Evolutionary conservation across 441 rosid genomes (phyloP), one percentile per base, ranked within the genome.

Genomic region (Flueggea neowawraea): DNA sequence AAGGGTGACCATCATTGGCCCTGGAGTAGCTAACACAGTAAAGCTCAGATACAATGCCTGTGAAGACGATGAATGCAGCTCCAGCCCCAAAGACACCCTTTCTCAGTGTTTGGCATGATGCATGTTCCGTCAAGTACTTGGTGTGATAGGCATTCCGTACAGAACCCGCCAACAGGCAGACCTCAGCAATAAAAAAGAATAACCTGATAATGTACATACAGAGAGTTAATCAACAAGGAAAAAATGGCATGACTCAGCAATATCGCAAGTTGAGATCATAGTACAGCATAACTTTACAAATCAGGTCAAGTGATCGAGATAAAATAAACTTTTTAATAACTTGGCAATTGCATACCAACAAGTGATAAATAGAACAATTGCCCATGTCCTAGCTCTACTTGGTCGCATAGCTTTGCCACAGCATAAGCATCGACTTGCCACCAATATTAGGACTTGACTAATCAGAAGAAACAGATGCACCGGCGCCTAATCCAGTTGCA

Each of bases 41-140:
- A 56, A 91, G 79, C 71, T 87, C 89, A 0, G 95, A 91, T 50
- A 79, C 78, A 4, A 87, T 82, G 73, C 92, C 92, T 0, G 95
- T 91, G 10, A 89, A 68, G 49, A 91, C 61, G 2, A 89, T 15
- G 16, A 91, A 87, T 6, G 96, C 95, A 52, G 97, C 96, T 68
- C 90, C 96, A 16, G 96, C 88, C 5, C 90, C 92, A 53, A 89
- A 89, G 31, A 89, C 76, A 1, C 97, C 96, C 74, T 89, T 91
- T 65, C 96, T 85, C 67, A 91, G 12, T 16, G 66, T 63, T 60
- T 71, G 57, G 65, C 97, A 91, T 12, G 97, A 75, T 13, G 72
- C 56, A 4, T 62, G 16, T 14, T 43, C 67, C 2, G 77, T 55
- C 33, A 81, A 55, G 62, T 85, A 88, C 68, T 76, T 90, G 74